Base-by-base conservation (phyloP, 305 asterid species). In the Stenogyne calaminthoides region DNA sequence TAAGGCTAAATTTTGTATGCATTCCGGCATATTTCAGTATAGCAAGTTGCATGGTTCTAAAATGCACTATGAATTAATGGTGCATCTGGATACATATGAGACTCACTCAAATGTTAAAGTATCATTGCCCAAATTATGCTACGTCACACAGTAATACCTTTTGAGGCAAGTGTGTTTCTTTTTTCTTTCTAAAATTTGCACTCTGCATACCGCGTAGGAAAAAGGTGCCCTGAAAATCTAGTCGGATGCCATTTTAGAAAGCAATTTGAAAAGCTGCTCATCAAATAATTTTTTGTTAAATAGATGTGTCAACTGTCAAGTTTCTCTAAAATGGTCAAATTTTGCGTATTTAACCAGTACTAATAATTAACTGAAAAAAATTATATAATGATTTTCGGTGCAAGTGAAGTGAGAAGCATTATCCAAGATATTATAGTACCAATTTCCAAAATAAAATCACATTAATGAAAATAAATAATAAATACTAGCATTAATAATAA, bases 401-500 rank as follows among this genome's bases (percentile, higher is more conserved):
- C 22, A 52, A 52, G 11, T 52, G 32, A 54, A 18, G 44, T 59
- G 8, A 12, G 15, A 12, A 10, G 55, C 25, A 42, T 46, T 52
- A 51, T 22, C 47, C 77, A 22, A 57, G 29, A 52, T 18, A 54
- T 8, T 18, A 19, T 7, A 0, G 0, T 19, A n/a, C 6, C 55
- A 47, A n/a, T n/a, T n/a, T 47, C 20, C n/a, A 36, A 36, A 52
- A 40, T 2, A 1, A 63, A 19, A 49, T 9, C 3, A 59, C 29
- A 39, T 11, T 42, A 56, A 40, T 56, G 36, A 36, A 29, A 61
- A n/a, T 12, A 5, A 76, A 54, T 5, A 25, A 77, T n/a, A n/a
- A n/a, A n/a, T n/a, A n/a, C 54, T 1, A 11, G 57, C 11, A 71
- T 61, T 20, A 58, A 69, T 70, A 61, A 60, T 46, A 52, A 70